These are phyloP conservation scores for Cucumis hystrix DNA, from an alignment of 306 rosid species.

Conservation along the genomic window DNA sequence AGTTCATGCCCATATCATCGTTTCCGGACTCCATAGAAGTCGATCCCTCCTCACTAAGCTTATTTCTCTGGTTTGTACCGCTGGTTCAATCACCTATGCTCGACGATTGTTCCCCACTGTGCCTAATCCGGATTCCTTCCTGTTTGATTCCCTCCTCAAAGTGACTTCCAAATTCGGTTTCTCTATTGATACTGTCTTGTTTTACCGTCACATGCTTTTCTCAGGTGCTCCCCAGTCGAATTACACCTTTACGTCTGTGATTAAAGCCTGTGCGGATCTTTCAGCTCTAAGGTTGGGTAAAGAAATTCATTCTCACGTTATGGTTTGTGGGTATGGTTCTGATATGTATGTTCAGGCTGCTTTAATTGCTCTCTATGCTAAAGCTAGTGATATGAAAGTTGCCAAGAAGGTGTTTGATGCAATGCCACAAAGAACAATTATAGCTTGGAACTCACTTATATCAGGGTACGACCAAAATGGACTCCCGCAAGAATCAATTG, in stretches of 20 bases:
- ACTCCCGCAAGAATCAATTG: constrained; percentile 40
- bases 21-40: constrained; percentile 50
- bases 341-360: constrained; percentile 70
- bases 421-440: constrained; percentile 45
- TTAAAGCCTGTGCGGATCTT: constrained; percentile 79
- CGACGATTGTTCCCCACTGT: constrained; percentile 39
- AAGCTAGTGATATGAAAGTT: constrained; percentile 26
- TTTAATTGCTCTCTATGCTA: constrained; percentile 34
- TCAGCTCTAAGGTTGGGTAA: constrained; percentile 33
- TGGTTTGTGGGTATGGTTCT: constrained; percentile 39
- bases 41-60: constrained; percentile 71
- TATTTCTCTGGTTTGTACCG: constrained; percentile 47
- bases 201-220: constrained; percentile 50
- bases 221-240: constrained; percentile 32
- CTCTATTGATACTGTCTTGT: constrained; percentile 38
- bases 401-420: constrained; percentile 52
- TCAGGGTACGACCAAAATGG: constrained; percentile 78
- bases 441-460: constrained; percentile 85
- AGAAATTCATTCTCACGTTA: constrained; percentile 44
- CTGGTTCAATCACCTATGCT: constrained; percentile 61
- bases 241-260: constrained; percentile 71
- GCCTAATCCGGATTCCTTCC: constrained; percentile 49
- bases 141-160: constrained; percentile 57
- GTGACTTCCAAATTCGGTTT: constrained; percentile 46
- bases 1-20: constrained; percentile 63